A percentile compares a stretch with the other conserved stretches of the same genome.
phyloP scores from a whole-genome alignment of 352 stramenopile species.

The Phytophthora aleatoria region DNA sequence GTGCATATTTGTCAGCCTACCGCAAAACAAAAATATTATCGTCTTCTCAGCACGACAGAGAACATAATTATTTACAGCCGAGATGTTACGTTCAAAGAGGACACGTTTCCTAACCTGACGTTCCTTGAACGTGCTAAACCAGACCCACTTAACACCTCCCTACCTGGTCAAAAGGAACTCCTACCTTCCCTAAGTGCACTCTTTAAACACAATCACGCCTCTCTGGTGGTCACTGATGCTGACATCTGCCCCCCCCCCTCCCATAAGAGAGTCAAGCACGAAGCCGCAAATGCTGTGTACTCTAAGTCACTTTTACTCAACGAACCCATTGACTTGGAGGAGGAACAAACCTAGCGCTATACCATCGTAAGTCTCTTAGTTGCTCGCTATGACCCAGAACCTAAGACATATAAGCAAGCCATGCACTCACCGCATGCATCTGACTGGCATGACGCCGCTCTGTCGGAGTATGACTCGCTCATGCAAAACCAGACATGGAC shows the following conservation, averaged over 20 bases:
- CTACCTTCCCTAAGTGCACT: neutral
- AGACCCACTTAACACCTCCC: neutral
- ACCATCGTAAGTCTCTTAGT: neutral
- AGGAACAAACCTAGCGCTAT: neutral
- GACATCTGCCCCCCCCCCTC: neutral
- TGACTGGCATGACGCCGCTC: neutral
- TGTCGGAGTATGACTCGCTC: neutral
- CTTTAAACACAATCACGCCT: neutral
- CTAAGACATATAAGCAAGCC: neutral
- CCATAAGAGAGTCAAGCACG: neutral
- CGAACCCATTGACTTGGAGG: neutral
- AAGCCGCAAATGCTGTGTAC: neutral
- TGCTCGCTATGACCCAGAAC: neutral
- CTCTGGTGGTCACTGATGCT: neutral
- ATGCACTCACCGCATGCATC: neutral
- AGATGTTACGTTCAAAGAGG: slow-evolving; percentile 1
- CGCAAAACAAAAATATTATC: neutral
- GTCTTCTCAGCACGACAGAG: too few species aligned
- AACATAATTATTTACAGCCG: slow-evolving; percentile 20
- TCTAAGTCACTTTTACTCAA: neutral
- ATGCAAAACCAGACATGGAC: slow-evolving; percentile 1
- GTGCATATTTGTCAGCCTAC: neutral
- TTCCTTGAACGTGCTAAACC: neutral
- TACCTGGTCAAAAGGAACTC: neutral
- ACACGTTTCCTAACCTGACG: neutral